A percentile compares a stretch with the other conserved stretches of the same genome.
These are phyloP conservation scores for Gossypium raimondii DNA, from an alignment of 345 rosid species.

Conservation along the genomic window DNA sequence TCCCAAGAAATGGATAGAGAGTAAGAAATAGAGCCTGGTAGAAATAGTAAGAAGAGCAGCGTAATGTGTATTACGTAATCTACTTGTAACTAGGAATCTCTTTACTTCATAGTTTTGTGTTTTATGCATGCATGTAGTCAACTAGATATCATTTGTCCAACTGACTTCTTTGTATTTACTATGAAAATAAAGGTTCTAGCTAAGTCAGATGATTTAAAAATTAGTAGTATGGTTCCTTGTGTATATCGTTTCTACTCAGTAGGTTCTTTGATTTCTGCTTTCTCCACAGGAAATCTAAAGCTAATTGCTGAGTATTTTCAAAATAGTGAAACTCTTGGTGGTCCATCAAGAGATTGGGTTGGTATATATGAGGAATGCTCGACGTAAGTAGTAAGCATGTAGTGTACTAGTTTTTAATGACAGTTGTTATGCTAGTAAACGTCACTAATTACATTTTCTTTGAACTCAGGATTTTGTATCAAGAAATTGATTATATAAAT, in stretches of 20 bases:
- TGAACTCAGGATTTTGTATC: conserved; percentile 70
- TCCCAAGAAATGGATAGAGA: background rate
- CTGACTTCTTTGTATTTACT: background rate
- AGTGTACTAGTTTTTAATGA: background rate
- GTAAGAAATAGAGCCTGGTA: background rate
- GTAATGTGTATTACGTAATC: background rate
- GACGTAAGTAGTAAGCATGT: conserved; percentile 44
- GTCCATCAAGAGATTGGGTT: conserved; percentile 78
- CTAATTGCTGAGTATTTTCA: conserved; percentile 88
- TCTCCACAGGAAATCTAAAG: conserved; percentile 66
- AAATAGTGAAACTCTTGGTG: conserved; percentile 79
- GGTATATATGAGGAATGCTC: conserved; percentile 90
- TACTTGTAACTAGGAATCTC: background rate
- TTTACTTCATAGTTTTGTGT: too few species aligned
- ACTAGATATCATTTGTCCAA: background rate
- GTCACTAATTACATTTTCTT: conserved; percentile 14
- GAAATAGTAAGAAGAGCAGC: background rate
- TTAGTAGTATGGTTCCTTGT: background rate
- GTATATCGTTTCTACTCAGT: background rate
- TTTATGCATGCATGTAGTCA: too few species aligned
- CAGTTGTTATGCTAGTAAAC: background rate
- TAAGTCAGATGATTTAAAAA: background rate
- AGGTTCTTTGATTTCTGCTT: conserved; percentile 9
- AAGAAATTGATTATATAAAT: conserved; percentile 92
- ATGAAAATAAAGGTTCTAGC: conserved; percentile 3